These are phyloP conservation scores for Geotrichum citri-aurantii DNA, from an alignment of 1,139 yeast species.

Conservation along the genomic window DNA sequence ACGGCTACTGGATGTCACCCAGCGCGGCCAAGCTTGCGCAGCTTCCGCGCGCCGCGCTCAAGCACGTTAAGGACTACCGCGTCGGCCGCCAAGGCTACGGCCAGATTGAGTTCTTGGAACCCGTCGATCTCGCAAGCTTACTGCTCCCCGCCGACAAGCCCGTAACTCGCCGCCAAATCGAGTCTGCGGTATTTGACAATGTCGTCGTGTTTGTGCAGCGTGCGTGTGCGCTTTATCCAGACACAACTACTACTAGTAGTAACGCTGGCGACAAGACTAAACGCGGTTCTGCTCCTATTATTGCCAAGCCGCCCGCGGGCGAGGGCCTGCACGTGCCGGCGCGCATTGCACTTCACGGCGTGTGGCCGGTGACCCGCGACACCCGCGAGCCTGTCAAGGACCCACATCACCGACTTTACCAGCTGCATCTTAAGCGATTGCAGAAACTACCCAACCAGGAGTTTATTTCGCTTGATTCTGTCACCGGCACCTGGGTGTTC, in stretches of 20 bases:
- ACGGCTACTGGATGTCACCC: conserved; percentile 89
- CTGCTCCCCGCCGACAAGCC: conserved; percentile 19
- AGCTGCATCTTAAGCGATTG: conserved; percentile 62
- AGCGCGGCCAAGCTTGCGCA: conserved; percentile 55
- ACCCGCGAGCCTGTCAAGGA: conserved; percentile 73
- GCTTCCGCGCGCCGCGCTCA: conserved; percentile 57
- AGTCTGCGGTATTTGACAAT: conserved; percentile 59
- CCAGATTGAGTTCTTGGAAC: conserved; percentile 62
- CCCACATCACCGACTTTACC: conserved; percentile 65
- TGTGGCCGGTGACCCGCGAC: conserved; percentile 71
- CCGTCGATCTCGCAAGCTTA: conserved; percentile 74
- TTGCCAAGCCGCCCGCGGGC: conserved; percentile 59
- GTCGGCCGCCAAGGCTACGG: conserved; percentile 84
- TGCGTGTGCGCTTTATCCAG: conserved; percentile 70
- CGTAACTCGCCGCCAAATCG: conserved; percentile 32
- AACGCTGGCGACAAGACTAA: neutral
- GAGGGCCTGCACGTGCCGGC: conserved; percentile 81
- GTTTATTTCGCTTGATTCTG: conserved; percentile 72
- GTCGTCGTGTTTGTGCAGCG: conserved; percentile 56
- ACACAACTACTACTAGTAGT: conserved; percentile 32
- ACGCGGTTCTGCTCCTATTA: conserved; percentile 27
- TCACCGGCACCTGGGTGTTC: conserved; percentile 79
- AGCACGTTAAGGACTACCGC: conserved; percentile 56
- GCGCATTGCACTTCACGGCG: conserved; percentile 63
- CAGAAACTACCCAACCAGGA: conserved; percentile 54